These are phyloP conservation scores for Trichosporon inkin DNA, from an alignment of 1,284 basidiomycete species.

Conservation along the genomic window DNA sequence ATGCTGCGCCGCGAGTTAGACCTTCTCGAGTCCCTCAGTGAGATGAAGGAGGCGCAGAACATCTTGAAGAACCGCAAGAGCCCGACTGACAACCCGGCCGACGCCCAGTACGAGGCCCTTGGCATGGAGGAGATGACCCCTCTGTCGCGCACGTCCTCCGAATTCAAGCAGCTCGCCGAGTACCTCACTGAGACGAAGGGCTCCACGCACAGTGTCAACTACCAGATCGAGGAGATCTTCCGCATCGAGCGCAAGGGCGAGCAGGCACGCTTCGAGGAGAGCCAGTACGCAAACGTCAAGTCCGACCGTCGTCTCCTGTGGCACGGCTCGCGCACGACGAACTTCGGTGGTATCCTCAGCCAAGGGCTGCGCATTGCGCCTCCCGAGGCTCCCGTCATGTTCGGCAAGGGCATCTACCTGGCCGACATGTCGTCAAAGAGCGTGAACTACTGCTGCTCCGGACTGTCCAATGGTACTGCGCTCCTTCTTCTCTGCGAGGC, in stretches of 20 bases:
- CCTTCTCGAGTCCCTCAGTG: slow-evolving; percentile 60
- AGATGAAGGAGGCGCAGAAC: slow-evolving; percentile 60
- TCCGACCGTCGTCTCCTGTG: slow-evolving; percentile 61
- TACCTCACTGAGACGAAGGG: slow-evolving; percentile 61
- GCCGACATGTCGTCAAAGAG: slow-evolving; percentile 68
- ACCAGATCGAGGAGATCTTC: slow-evolving; percentile 56
- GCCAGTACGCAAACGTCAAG: slow-evolving; percentile 51
- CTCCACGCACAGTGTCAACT: slow-evolving; percentile 45
- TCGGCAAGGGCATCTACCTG: slow-evolving; percentile 64
- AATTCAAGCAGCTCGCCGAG: slow-evolving; percentile 55
- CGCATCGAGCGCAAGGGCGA: slow-evolving; percentile 59
- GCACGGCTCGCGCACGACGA: slow-evolving; percentile 55
- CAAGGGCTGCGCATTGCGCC: slow-evolving; percentile 66
- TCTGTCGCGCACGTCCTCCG: slow-evolving; percentile 51
- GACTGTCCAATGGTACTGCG: slow-evolving; percentile 24
- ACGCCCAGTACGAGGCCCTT: slow-evolving; percentile 59
- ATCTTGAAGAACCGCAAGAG: slow-evolving; percentile 55
- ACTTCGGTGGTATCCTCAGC: slow-evolving; percentile 57
- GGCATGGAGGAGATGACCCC: slow-evolving; percentile 58
- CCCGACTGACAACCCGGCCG: slow-evolving; percentile 53
- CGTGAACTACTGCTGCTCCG: slow-evolving; percentile 59
- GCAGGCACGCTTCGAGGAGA: slow-evolving; percentile 55
- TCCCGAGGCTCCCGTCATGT: slow-evolving; percentile 58
- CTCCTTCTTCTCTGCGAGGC: slow-evolving; percentile 26
- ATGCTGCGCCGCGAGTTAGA: slow-evolving; percentile 60